Evolutionary conservation across 129 eudicot species (phyloP).

Genomic region (Artemisia argyi): DNA sequence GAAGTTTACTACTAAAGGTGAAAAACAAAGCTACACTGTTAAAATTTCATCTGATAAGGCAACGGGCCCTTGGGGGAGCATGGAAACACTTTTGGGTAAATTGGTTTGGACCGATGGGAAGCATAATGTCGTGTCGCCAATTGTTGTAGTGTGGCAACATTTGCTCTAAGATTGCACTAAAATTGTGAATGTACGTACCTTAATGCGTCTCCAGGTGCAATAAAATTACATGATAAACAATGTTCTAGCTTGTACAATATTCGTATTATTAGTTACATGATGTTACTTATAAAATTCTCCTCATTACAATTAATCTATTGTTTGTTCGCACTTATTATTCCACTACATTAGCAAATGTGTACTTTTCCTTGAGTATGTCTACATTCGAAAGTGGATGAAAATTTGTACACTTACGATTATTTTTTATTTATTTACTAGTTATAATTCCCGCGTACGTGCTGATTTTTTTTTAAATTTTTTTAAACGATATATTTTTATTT

Average conservation of each 20-base stretch:
- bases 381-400: no score
- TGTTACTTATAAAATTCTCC: no score
- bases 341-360: no score
- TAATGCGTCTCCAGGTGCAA: slow-evolving; percentile 4
- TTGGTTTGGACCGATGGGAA: slow-evolving; percentile 62
- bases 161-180: slow-evolving; percentile 22
- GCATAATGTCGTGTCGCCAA: slow-evolving; percentile 64
- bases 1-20: slow-evolving; percentile 47
- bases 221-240: slow-evolving; percentile 10
- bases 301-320: no score
- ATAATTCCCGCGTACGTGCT: no score
- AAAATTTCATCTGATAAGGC: slow-evolving; percentile 36
- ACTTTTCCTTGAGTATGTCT: no score
- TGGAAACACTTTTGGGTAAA: slow-evolving; percentile 48
- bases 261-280: no score
- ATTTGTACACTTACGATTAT: no score
- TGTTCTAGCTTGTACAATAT: background rate
- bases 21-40: slow-evolving; percentile 58
- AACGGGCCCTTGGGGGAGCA: slow-evolving; percentile 32
- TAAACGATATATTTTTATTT: no score
- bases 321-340: no score
- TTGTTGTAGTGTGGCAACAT: slow-evolving; percentile 55
- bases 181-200: slow-evolving; percentile 11
- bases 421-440: no score
- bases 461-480: no score